A percentile compares a stretch with the other conserved stretches of the same genome.
These are phyloP conservation scores for Annona squamosa DNA, from an alignment of 164 flowering plant species.

Conservation along the genomic window DNA sequence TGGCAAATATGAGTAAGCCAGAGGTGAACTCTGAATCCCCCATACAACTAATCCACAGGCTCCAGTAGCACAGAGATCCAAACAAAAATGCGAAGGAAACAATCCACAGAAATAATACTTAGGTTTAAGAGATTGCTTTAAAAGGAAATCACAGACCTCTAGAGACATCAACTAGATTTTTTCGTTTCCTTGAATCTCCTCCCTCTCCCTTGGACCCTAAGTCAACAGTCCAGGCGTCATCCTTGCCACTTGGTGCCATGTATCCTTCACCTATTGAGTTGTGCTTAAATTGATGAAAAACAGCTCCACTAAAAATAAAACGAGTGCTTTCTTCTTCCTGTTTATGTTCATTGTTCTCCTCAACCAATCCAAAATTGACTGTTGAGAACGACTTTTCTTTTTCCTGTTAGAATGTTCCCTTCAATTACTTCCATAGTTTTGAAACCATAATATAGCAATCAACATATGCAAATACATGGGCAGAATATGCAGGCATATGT, in stretches of 20 bases:
- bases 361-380: slow-evolving; percentile 12
- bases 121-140: background rate
- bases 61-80: no score
- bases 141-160: slow-evolving; percentile 7
- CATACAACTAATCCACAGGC: no score
- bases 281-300: slow-evolving; percentile 44
- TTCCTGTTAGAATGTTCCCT: slow-evolving; percentile 25
- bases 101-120: no score
- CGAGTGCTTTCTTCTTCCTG: slow-evolving; percentile 13
- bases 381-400: slow-evolving; percentile 37
- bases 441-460: background rate
- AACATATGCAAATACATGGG: background rate
- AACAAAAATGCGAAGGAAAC: no score
- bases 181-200: slow-evolving; percentile 35
- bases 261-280: slow-evolving; percentile 13
- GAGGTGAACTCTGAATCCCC: no score
- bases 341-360: slow-evolving; percentile 11
- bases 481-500: background rate
- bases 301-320: slow-evolving; percentile 21
- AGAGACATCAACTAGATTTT: slow-evolving; percentile 28
- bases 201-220: slow-evolving; percentile 6
- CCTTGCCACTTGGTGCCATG: slow-evolving; percentile 8
- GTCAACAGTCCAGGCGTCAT: slow-evolving; percentile 11
- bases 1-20: no score
- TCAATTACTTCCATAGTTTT: background rate